These are phyloP conservation scores for Forsythia suspensa DNA, from an alignment of 257 asterid genomes.

Conservation along the genomic window DNA sequence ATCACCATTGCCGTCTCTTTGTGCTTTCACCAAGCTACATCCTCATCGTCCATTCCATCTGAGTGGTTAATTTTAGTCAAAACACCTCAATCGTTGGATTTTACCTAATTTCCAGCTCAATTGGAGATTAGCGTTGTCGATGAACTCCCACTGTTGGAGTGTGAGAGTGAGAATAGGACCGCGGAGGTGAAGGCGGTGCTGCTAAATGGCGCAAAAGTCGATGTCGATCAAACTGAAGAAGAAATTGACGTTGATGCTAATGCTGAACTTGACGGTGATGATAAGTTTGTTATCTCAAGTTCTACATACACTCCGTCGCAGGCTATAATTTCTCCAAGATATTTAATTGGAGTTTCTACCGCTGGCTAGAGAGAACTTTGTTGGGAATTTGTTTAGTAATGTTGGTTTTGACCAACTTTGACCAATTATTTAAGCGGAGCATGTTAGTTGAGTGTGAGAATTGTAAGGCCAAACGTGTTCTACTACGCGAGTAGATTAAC, in stretches of 20 bases:
- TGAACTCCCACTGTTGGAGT: neutral
- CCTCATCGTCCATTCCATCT: conserved; percentile 10
- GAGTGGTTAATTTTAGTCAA: conserved; percentile 34
- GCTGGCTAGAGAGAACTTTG: conserved; percentile 37
- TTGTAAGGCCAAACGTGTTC: no score
- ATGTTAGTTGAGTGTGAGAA: no score
- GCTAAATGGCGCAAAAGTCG: conserved; percentile 43
- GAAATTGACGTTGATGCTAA: conserved; percentile 22
- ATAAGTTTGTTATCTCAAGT: conserved; percentile 26
- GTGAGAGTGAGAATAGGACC: conserved; percentile 22
- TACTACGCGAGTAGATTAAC: no score
- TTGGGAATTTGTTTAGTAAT: no score
- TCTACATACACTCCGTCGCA: conserved; percentile 14
- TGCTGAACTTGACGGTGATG: conserved; percentile 26
- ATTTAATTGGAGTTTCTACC: conserved; percentile 26
- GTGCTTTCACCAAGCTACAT: conserved; percentile 14
- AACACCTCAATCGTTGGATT: conserved; percentile 39
- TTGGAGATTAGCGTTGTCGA: conserved; percentile 18
- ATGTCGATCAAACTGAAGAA: conserved; percentile 20
- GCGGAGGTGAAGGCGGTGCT: conserved; percentile 45
- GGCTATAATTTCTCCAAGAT: conserved; percentile 24
- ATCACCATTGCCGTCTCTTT: conserved; percentile 58
- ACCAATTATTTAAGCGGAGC: no score
- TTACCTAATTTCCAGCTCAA: conserved; percentile 14
- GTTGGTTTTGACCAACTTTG: no score